phyloP scores from a whole-genome alignment of 108 stramenopile genomes.

The Nitzschia inconspicua region DNA sequence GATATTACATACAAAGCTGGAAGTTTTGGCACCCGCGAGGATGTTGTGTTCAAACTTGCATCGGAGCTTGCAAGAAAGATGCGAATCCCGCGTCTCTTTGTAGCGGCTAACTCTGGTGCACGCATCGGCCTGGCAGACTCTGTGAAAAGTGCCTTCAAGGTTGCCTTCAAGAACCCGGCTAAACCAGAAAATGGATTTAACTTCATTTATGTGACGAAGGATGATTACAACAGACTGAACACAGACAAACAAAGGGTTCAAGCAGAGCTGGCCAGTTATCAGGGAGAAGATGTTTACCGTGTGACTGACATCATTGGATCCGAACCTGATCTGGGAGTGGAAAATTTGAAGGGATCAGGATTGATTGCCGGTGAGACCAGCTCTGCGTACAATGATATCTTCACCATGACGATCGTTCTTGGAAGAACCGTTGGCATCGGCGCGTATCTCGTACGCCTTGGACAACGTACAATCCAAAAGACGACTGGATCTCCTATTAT shows the following conservation, averaged over 20 bases:
- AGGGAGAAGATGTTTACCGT: conserved; percentile 65
- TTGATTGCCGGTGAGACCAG: conserved; percentile 99
- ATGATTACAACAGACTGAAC: conserved; percentile 77
- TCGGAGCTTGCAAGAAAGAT: conserved; percentile 87
- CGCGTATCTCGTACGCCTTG: conserved; percentile 98
- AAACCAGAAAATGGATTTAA: conserved; percentile 96
- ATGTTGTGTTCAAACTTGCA: conserved; percentile 95
- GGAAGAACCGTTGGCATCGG: conserved; percentile 98
- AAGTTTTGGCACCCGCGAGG: conserved; percentile 98
- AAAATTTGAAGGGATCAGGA: conserved; percentile 97
- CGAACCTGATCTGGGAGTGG: conserved; percentile 97
- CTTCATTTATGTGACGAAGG: conserved; percentile 90
- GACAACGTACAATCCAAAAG: conserved; percentile 98
- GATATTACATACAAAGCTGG: conserved; percentile 98
- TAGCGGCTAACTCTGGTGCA: conserved; percentile 96
- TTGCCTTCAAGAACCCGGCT: conserved; percentile 91
- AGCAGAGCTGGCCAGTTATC: conserved; percentile 41
- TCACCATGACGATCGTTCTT: conserved; percentile 96
- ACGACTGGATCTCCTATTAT: conserved; percentile 91
- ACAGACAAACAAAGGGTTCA: conserved; percentile 26
- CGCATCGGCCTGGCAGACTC: conserved; percentile 97
- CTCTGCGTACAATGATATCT: conserved; percentile 93
- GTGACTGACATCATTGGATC: conserved; percentile 94
- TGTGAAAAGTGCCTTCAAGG: conserved; percentile 89
- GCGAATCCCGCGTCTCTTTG: conserved; percentile 91